Conservation (phyloP, 805 yeast genomes). For the Ogataea methylovora region DNA sequence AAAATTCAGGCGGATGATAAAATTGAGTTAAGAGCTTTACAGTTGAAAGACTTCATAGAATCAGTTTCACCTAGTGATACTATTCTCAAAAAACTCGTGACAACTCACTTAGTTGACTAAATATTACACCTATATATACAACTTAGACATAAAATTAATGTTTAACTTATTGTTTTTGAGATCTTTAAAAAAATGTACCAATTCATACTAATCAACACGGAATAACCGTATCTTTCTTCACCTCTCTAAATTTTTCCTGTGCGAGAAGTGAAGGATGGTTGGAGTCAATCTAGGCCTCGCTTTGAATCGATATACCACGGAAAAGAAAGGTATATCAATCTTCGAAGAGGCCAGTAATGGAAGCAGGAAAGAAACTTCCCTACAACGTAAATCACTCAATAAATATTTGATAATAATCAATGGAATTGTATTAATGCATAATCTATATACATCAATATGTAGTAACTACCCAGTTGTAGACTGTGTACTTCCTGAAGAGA, state of each 20-base stretch:
- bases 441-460: too few relatives aligned
- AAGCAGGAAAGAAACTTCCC: too few relatives aligned
- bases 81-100: constrained; percentile 9
- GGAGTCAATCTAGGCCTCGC: constrained; percentile 34
- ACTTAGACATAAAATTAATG: neutral
- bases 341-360: constrained; percentile 41
- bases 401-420: too few relatives aligned
- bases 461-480: too few relatives aligned
- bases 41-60: constrained; percentile 54
- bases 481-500: too few relatives aligned
- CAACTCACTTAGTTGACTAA: neutral
- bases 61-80: constrained; percentile 24
- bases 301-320: constrained; percentile 40
- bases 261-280: neutral
- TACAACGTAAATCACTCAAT: too few relatives aligned
- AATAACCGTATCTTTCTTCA: constrained; percentile 3
- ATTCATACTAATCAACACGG: constrained; percentile 2
- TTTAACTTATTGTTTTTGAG: neutral
- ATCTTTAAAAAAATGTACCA: constrained; percentile 7
- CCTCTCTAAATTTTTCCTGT: constrained; percentile 4
- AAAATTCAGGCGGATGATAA: constrained; percentile 26
- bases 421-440: too few relatives aligned
- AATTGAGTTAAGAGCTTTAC: constrained; percentile 52
- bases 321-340: constrained; percentile 31
- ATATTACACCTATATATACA: too few relatives aligned